A percentile compares a stretch with the other conserved stretches of the same genome.
phyloP scores from a whole-genome alignment of 1,284 basidiomycete species.

The Heterobasidion occidentale region DNA sequence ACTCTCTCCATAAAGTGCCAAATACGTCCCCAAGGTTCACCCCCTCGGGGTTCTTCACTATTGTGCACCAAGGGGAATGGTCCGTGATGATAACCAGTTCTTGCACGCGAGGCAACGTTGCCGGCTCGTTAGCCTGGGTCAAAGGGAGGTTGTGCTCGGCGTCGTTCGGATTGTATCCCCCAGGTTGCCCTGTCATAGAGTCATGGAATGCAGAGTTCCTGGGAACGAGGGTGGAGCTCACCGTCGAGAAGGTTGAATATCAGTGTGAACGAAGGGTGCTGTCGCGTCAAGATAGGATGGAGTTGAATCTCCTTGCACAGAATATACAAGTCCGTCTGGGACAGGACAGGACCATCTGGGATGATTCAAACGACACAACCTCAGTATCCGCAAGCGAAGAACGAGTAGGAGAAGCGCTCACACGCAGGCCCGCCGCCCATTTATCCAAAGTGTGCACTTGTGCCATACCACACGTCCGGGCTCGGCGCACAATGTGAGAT shows the following conservation, averaged over 20 bases:
- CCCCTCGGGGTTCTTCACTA: slow-evolving; percentile 61
- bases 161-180: slow-evolving; percentile 50
- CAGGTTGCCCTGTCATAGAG: slow-evolving; percentile 37
- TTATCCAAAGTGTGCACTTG: slow-evolving; percentile 10
- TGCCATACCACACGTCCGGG: background rate
- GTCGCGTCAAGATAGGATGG: slow-evolving; percentile 58
- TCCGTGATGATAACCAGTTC: slow-evolving; percentile 70
- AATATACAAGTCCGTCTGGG: slow-evolving; percentile 69
- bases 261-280: slow-evolving; percentile 47
- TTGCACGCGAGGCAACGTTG: slow-evolving; percentile 69
- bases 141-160: slow-evolving; percentile 57
- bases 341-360: slow-evolving; percentile 68
- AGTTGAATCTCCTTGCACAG: slow-evolving; percentile 58
- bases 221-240: slow-evolving; percentile 18
- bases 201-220: background rate
- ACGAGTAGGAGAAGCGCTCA: slow-evolving; percentile 3
- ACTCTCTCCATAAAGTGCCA: slow-evolving; percentile 64
- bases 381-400: background rate
- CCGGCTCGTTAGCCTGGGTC: slow-evolving; percentile 52
- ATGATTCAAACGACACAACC: background rate
- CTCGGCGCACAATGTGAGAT: background rate
- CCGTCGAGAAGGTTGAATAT: slow-evolving; percentile 64
- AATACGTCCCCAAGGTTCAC: slow-evolving; percentile 70
- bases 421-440: slow-evolving; percentile 16
- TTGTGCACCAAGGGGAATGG: slow-evolving; percentile 72